phyloP scores from a whole-genome alignment of 352 stramenopile species.

The Phytopythium boreale region DNA sequence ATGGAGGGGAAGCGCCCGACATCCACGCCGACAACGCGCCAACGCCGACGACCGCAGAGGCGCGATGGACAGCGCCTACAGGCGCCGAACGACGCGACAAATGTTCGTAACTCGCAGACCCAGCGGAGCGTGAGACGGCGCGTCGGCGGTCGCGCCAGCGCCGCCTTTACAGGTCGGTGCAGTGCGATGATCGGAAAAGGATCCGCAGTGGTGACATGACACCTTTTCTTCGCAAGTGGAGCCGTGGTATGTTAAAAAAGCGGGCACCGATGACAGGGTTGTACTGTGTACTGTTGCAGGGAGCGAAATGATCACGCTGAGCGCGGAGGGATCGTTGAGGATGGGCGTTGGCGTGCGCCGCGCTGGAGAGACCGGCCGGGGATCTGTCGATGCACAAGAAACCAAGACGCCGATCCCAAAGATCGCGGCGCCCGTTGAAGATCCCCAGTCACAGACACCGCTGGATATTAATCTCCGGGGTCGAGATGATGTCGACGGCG shows the following conservation, averaged over 20 bases:
- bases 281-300: neutral
- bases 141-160: neutral
- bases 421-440: neutral
- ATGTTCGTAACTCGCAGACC: neutral
- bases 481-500: neutral
- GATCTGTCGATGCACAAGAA: neutral
- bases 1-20: neutral
- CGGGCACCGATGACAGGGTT: neutral
- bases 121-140: conserved; percentile 6
- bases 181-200: neutral
- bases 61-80: neutral
- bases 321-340: neutral
- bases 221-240: neutral
- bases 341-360: neutral
- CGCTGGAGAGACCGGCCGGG: neutral
- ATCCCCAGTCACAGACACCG: neutral
- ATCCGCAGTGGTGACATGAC: neutral
- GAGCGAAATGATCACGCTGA: neutral
- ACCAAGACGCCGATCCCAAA: neutral
- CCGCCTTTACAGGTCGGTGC: conserved; percentile 7
- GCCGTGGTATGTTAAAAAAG: neutral
- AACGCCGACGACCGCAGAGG: neutral
- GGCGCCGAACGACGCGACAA: neutral
- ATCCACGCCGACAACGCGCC: neutral
- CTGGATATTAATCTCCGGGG: too few relatives aligned